phyloP scores from a whole-genome alignment of 2,329 filamentous ascomycete genomes.

The Fusarium kyushuense region DNA sequence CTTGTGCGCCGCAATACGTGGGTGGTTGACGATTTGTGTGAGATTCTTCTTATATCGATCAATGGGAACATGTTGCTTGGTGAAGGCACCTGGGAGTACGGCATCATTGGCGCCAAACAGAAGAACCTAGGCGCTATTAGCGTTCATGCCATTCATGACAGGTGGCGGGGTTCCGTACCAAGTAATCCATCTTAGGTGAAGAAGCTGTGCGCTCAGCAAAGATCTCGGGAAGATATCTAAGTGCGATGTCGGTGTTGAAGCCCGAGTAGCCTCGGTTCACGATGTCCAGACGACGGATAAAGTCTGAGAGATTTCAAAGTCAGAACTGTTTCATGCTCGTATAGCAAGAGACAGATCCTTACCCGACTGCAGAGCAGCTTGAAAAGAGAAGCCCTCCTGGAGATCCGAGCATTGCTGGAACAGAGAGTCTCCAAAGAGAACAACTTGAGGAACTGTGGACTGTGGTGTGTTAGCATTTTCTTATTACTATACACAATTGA shows the following conservation, averaged over 20 bases:
- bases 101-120: slow-evolving; percentile 95
- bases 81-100: slow-evolving; percentile 70
- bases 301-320: slow-evolving; percentile 63
- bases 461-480: slow-evolving; percentile 41
- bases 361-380: slow-evolving; percentile 78
- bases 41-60: slow-evolving; percentile 80
- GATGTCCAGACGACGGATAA: slow-evolving; percentile 82
- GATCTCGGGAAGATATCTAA: slow-evolving; percentile 75
- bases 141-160: neutral
- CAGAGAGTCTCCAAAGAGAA: slow-evolving; percentile 93
- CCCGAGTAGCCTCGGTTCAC: slow-evolving; percentile 90
- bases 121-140: slow-evolving; percentile 67
- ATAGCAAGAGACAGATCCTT: slow-evolving; percentile 47
- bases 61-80: slow-evolving; percentile 82
- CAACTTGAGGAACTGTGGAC: slow-evolving; percentile 75
- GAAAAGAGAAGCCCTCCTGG: slow-evolving; percentile 78
- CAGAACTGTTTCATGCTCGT: neutral
- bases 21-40: slow-evolving; percentile 77
- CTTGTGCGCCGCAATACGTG: slow-evolving; percentile 74
- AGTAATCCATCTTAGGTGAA: slow-evolving; percentile 71
- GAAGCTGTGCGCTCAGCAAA: slow-evolving; percentile 72
- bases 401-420: slow-evolving; percentile 75
- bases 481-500: neutral
- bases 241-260: slow-evolving; percentile 82
- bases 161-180: slow-evolving; percentile 61